phyloP scores from a whole-genome alignment of 2,329 filamentous ascomycete genomes.

The Decorospora gaudefroyi region DNA sequence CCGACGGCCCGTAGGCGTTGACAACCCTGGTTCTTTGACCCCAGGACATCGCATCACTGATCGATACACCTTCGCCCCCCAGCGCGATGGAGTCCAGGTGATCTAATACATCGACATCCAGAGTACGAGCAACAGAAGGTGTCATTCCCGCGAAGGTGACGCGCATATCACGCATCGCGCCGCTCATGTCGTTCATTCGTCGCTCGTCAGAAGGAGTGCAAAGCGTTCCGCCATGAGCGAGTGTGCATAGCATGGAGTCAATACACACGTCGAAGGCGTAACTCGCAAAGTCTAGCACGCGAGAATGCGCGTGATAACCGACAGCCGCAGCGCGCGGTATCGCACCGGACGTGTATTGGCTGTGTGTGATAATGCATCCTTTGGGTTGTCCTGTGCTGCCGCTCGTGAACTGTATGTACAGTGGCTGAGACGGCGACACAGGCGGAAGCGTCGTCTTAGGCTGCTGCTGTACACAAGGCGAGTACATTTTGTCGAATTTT shows the following conservation, averaged over 20 bases:
- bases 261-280: slow-evolving; percentile 48
- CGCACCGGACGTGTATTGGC: slow-evolving; percentile 44
- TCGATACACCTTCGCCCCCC: slow-evolving; percentile 46
- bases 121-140: slow-evolving; percentile 45
- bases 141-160: slow-evolving; percentile 46
- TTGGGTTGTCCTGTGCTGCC: slow-evolving; percentile 46
- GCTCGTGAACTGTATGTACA: slow-evolving; percentile 47
- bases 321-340: slow-evolving; percentile 40
- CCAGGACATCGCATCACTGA: slow-evolving; percentile 52
- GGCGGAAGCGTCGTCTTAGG: slow-evolving; percentile 32
- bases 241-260: slow-evolving; percentile 45
- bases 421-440: slow-evolving; percentile 31
- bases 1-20: slow-evolving; percentile 46
- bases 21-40: slow-evolving; percentile 42
- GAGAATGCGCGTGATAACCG: slow-evolving; percentile 43
- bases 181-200: slow-evolving; percentile 54
- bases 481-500: slow-evolving; percentile 37
- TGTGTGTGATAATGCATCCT: slow-evolving; percentile 43
- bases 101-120: slow-evolving; percentile 46
- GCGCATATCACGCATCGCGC: slow-evolving; percentile 44
- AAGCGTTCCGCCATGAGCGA: slow-evolving; percentile 41
- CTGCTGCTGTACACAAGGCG: slow-evolving; percentile 35
- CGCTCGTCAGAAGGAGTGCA: slow-evolving; percentile 53
- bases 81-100: slow-evolving; percentile 52
- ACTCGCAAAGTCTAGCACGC: slow-evolving; percentile 45